Base-by-base conservation (phyloP, 257 asterid species). In the Capsicum baccatum region DNA sequence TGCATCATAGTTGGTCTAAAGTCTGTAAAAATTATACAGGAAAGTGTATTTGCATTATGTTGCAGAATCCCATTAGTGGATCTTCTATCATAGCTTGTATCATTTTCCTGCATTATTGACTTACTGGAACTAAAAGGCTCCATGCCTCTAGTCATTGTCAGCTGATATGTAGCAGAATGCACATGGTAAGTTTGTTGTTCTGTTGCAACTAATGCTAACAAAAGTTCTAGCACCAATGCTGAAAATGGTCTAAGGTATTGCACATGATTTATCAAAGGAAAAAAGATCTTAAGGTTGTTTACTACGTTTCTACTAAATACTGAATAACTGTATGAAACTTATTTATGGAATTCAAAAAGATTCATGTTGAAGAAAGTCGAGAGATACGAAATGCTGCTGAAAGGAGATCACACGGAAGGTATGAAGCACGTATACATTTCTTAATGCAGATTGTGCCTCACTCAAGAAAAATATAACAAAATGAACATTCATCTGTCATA, bases 361-460 rank as follows among this genome's bases (percentile, higher is more conserved):
- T n/a, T 21, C 1, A 13, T 6, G 42, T 21, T 63, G 69, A 42
- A 33, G 4, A 64, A 35, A 64, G 33, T 26, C 33, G 33, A 2
- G 70, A 10, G 73, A 11, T 6, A 59, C 4, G 6, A 66, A 66
- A 35, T 64, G 73, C 73, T 66, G 73, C 44, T 66, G 73, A 33
- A 66, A 14, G 73, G 47, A 66, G 47, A 42, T 42, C 47, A 42
- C 47, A 42, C 6, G 47, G 47, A 42, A 42, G 47, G 47, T 42
- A 42, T 42, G 47, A 42, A 42, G 47, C 47, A 42, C 6, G 47
- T 42, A 6, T 3, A 42, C 47, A 42, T 42, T 8, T 62, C 81
- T 74, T 74, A 50, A 50, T 74, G 81, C 60, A 74, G 42, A 73
- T 73, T 48, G 59, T 3, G n/a, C 80, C 39, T 48, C 55, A 19